Percentiles rank a stretch among this genome's conserved stretches.
phyloP scores from a whole-genome alignment of 176 grass and related monocot genomes.

The Raddia guianensis region DNA sequence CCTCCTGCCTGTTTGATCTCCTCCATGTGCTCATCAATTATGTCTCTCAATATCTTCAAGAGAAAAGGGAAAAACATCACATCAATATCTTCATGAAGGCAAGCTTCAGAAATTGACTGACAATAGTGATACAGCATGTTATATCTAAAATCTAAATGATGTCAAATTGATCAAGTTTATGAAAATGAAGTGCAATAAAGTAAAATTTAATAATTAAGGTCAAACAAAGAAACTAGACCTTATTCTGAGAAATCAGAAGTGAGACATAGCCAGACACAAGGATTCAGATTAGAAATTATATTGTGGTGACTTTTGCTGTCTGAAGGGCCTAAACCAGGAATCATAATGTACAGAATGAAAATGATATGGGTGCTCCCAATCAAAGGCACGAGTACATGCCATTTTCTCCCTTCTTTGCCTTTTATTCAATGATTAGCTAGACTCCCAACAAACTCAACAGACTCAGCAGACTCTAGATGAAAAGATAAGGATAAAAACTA shows the following conservation, averaged over 20 bases:
- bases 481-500: too few relatives aligned
- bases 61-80: conserved; percentile 36
- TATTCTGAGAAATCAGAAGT: neutral
- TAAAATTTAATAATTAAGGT: conserved; percentile 2
- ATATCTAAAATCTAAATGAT: conserved; percentile 6
- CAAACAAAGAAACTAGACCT: conserved; percentile 13
- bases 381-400: too few relatives aligned
- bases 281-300: conserved; percentile 12
- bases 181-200: conserved; percentile 1
- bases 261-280: neutral
- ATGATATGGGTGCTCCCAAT: too few relatives aligned
- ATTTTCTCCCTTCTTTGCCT: too few relatives aligned
- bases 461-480: too few relatives aligned
- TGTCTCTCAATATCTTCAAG: conserved; percentile 91
- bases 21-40: conserved; percentile 98
- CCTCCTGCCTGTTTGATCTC: conserved; percentile 83
- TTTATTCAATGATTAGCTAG: too few relatives aligned
- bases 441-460: too few relatives aligned
- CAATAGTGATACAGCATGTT: neutral
- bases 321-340: neutral
- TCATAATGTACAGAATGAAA: neutral
- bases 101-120: conserved; percentile 37
- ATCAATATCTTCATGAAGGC: conserved; percentile 32
- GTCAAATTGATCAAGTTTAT: conserved; percentile 8
- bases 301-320: neutral